Base-by-base conservation (phyloP, 2,329 filamentous ascomycete species). In the Hypomyces rosellus region DNA sequence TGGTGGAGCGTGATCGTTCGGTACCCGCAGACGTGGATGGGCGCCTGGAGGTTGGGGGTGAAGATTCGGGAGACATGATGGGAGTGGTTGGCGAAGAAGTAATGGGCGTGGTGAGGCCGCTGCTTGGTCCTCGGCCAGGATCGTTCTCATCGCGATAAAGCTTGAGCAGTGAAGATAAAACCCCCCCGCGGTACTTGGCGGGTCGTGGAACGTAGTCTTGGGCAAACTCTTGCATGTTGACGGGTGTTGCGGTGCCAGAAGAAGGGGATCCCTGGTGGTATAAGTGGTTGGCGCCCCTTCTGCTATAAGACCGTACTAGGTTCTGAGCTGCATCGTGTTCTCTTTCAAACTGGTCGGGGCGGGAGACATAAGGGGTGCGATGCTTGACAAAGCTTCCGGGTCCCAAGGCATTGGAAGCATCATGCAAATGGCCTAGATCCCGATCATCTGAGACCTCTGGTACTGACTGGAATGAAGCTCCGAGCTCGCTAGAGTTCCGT, bases 121-220 rank as follows among this genome's bases (percentile, higher is more conserved):
- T 67, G 13, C 61, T 67, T 36, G 58, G 58, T 11, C 40, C 38
- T 55, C 57, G 67, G 50, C 56, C 63, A 52, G 57, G 58, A 51
- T 60, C 58, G 57, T 59, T 63, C 42, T 74, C 72, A 53, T 80
- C 72, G 52, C 81, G 76, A 60, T 88, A 85, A 9, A 90, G 74
- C 64, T 84, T 88, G 45, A 93, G 71, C 0, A 95, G 71, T 0
- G 83, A 85, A 2, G 84, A 83, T 1, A 95, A 71, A 43, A 92
- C 80, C 30, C 89, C 87, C 30, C 84, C 85, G 45, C 84, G 81
- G 63, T 88, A 91, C 55, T 84, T 78, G 18, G 74, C 69, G 4
- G 87, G 87, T 39, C 76, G 74, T 41, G 84, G 81, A 15, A 88
- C 78, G 61, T 88, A 88, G 49, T 72, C 69, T 42, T 70, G 65